A percentile compares a stretch with the other conserved stretches of the same genome.
Conservation (phyloP, 2,329 filamentous ascomycete genomes). For the Colletotrichum noveboracense region DNA sequence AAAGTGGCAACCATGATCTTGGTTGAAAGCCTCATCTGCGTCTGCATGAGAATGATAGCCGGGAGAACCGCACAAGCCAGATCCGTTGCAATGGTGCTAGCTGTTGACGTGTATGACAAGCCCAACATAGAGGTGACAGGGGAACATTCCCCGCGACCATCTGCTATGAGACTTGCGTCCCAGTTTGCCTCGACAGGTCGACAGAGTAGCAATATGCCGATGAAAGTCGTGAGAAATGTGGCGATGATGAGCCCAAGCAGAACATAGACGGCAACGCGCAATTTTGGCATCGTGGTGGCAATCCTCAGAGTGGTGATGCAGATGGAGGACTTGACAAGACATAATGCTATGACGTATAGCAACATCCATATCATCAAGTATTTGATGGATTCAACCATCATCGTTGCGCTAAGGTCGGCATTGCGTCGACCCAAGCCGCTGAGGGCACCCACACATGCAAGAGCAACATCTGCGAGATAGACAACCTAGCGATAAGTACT, state of each 20-base stretch:
- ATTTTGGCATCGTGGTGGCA: slow-evolving; percentile 24
- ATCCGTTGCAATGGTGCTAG: slow-evolving; percentile 36
- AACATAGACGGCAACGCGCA: slow-evolving; percentile 26
- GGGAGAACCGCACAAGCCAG: slow-evolving; percentile 33
- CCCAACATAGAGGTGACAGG: slow-evolving; percentile 25
- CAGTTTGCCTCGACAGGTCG: slow-evolving; percentile 27
- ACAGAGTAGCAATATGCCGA: slow-evolving; percentile 27
- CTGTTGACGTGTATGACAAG: slow-evolving; percentile 32
- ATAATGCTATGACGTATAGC: slow-evolving; percentile 25
- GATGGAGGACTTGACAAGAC: slow-evolving; percentile 35
- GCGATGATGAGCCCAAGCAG: slow-evolving; percentile 25
- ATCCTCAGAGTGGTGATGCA: slow-evolving; percentile 40
- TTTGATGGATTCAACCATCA: slow-evolving; percentile 23
- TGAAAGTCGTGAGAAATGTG: slow-evolving; percentile 32
- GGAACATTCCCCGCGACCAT: slow-evolving; percentile 23
- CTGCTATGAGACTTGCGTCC: slow-evolving; percentile 31
- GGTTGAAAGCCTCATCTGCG: slow-evolving; percentile 31
- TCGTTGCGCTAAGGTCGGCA: slow-evolving; percentile 22
- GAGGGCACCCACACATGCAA: slow-evolving; percentile 24
- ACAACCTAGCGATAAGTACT: background rate
- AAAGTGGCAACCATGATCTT: slow-evolving; percentile 23
- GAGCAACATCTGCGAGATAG: slow-evolving; percentile 21
- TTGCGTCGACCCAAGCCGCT: slow-evolving; percentile 26
- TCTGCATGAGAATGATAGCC: slow-evolving; percentile 34
- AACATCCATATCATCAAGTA: slow-evolving; percentile 31